A percentile compares a stretch with the other conserved stretches of the same genome.
These are phyloP conservation scores for Colletotrichum orchidophilum DNA, from an alignment of 2,329 filamentous ascomycete species.

Conservation along the genomic window DNA sequence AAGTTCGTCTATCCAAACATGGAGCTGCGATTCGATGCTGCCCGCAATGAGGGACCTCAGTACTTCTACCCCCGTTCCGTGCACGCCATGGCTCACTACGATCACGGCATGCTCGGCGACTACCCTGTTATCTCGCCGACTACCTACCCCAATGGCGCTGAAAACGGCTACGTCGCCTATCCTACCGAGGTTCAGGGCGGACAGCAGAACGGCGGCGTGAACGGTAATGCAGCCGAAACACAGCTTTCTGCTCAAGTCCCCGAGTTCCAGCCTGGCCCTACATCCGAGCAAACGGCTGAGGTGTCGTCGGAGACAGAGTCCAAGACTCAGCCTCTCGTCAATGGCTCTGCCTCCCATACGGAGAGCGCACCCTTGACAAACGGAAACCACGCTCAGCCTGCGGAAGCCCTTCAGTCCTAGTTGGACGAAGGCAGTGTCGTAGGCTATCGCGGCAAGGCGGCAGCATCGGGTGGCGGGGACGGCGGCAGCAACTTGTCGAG, in stretches of 20 bases:
- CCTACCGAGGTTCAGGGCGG: constrained; percentile 40
- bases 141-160: constrained; percentile 40
- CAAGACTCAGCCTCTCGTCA: constrained; percentile 17
- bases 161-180: constrained; percentile 22
- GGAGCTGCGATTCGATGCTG: constrained; percentile 75
- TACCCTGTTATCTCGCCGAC: constrained; percentile 43
- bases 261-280: constrained; percentile 62
- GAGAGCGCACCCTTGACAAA: constrained; percentile 38
- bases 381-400: constrained; percentile 39
- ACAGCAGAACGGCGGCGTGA: constrained; percentile 44
- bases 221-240: constrained; percentile 48
- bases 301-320: background rate
- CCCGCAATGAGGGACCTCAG: constrained; percentile 75
- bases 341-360: constrained; percentile 38
- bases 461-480: background rate
- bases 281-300: constrained; percentile 6
- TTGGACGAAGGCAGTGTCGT: constrained; percentile 29
- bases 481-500: constrained; percentile 9
- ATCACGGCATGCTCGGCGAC: constrained; percentile 36
- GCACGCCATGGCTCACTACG: constrained; percentile 37
- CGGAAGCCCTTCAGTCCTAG: constrained; percentile 34
- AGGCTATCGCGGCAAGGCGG: constrained; percentile 15
- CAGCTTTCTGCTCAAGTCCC: constrained; percentile 71
- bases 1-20: constrained; percentile 79
- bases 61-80: constrained; percentile 44